phyloP scores from a whole-genome alignment of 2,329 filamentous ascomycete genomes.

The Trichophyton equinum region DNA sequence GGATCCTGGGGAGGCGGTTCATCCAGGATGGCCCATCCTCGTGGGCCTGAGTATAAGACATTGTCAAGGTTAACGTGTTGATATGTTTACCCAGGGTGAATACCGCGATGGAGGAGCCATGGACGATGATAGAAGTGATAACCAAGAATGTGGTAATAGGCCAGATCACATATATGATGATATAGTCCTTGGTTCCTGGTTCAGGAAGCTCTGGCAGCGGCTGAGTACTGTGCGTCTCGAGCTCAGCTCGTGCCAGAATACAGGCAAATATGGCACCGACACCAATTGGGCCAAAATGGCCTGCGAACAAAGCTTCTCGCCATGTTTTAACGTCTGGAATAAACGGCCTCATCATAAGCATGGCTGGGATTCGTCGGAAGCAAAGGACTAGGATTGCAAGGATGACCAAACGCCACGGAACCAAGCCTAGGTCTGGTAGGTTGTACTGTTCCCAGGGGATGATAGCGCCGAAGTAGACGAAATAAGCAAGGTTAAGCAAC shows the following conservation, averaged over 20 bases:
- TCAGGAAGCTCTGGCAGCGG: slow-evolving; percentile 51
- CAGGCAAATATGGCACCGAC: slow-evolving; percentile 94
- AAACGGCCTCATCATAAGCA: slow-evolving; percentile 78
- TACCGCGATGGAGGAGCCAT: slow-evolving; percentile 95
- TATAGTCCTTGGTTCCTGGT: slow-evolving; percentile 47
- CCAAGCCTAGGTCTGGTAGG: slow-evolving; percentile 55
- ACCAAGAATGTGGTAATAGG: slow-evolving; percentile 91
- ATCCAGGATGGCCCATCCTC: slow-evolving; percentile 91
- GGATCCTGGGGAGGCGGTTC: slow-evolving; percentile 71
- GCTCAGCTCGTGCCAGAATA: slow-evolving; percentile 81
- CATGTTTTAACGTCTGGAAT: slow-evolving; percentile 98
- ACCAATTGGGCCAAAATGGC: slow-evolving; percentile 94
- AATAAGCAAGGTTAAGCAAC: slow-evolving; percentile 92
- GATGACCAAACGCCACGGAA: slow-evolving; percentile 83
- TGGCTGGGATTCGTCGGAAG: slow-evolving; percentile 90
- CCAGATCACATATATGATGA: slow-evolving; percentile 79
- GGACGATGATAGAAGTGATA: slow-evolving; percentile 84
- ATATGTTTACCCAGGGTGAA: slow-evolving; percentile 97
- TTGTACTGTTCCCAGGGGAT: slow-evolving; percentile 95
- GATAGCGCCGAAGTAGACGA: slow-evolving; percentile 94
- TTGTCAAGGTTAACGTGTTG: slow-evolving; percentile 86
- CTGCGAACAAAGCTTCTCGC: slow-evolving; percentile 91
- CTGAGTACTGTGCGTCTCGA: slow-evolving; percentile 64
- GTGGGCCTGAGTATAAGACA: slow-evolving; percentile 86
- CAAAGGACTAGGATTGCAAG: slow-evolving; percentile 88